phyloP scores from a whole-genome alignment of 441 rosid genomes.

The Populus hybrid region DNA sequence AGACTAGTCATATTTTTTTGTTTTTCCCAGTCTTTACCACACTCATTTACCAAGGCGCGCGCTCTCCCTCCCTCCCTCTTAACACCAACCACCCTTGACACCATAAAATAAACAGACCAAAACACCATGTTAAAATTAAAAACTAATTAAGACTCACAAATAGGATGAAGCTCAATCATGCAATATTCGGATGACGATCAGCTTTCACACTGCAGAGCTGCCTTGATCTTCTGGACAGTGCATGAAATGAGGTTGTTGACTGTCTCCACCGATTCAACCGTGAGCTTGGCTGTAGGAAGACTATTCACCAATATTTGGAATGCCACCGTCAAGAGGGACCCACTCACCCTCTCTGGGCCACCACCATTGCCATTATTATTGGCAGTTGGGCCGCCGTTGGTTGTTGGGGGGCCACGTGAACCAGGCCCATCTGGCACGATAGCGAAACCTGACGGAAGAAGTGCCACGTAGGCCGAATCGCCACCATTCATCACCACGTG shows the following conservation, averaged over 20 bases:
- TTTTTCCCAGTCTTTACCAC: not conserved
- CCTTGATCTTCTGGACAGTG: conserved; percentile 81
- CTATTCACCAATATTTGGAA: conserved; percentile 78
- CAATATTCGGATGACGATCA: conserved; percentile 9
- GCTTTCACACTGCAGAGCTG: conserved; percentile 76
- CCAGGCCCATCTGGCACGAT: conserved; percentile 66
- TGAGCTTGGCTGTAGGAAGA: conserved; percentile 72
- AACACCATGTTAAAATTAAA: not conserved
- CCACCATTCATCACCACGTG: conserved; percentile 82
- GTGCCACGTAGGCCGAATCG: conserved; percentile 74
- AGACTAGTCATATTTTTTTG: not conserved
- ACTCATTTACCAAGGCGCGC: not conserved
- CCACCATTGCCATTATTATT: conserved; percentile 11
- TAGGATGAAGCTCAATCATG: not conserved
- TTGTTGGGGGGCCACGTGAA: conserved; percentile 23
- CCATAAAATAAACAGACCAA: conserved; percentile 2
- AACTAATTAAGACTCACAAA: not conserved
- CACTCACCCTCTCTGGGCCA: conserved; percentile 44
- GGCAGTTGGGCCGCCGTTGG: conserved; percentile 22
- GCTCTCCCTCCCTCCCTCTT: not conserved
- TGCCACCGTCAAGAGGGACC: conserved; percentile 83
- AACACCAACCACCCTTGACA: not conserved
- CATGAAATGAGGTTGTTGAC: conserved; percentile 81
- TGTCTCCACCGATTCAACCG: conserved; percentile 79
- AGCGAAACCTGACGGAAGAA: conserved; percentile 85